Conservation (phyloP, 768 basidiomycete species). For the Xerocomellus chrysenteron region DNA sequence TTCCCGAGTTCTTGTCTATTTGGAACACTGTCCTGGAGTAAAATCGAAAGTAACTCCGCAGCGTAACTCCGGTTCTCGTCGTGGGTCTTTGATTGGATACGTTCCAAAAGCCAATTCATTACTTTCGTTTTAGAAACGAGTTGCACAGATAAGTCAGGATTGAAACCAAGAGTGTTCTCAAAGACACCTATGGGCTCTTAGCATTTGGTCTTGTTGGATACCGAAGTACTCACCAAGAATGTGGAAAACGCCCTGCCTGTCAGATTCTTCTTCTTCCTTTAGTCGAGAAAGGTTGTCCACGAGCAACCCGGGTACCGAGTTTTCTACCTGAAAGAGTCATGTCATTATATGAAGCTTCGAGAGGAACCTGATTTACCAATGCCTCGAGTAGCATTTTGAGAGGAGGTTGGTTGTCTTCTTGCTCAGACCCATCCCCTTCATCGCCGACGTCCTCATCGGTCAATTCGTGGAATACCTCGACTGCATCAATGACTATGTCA, state of each 20-base stretch:
- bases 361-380: conserved; percentile 53
- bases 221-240: conserved; percentile 61
- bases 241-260: conserved; percentile 90
- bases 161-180: conserved; percentile 88
- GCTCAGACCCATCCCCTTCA: conserved; percentile 64
- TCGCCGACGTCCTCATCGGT: conserved; percentile 95
- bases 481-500: conserved; percentile 95
- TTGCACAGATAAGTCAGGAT: conserved; percentile 67
- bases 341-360: conserved; percentile 1
- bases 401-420: conserved; percentile 60
- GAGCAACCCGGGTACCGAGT: conserved; percentile 82
- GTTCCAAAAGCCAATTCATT: conserved; percentile 74
- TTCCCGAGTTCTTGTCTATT: conserved; percentile 72
- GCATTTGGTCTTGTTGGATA: background rate
- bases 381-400: conserved; percentile 73
- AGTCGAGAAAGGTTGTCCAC: conserved; percentile 86
- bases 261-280: conserved; percentile 90
- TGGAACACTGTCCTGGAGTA: conserved; percentile 70
- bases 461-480: conserved; percentile 89
- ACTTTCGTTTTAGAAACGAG: conserved; percentile 76
- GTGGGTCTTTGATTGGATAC: conserved; percentile 68
- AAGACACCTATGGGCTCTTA: conserved; percentile 63
- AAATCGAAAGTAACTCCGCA: conserved; percentile 88
- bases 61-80: conserved; percentile 94
- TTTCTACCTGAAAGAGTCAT: conserved; percentile 57